Evolutionary conservation across 768 basidiomycete genomes (phyloP).

Genomic region (Podaxis rugospora): DNA sequence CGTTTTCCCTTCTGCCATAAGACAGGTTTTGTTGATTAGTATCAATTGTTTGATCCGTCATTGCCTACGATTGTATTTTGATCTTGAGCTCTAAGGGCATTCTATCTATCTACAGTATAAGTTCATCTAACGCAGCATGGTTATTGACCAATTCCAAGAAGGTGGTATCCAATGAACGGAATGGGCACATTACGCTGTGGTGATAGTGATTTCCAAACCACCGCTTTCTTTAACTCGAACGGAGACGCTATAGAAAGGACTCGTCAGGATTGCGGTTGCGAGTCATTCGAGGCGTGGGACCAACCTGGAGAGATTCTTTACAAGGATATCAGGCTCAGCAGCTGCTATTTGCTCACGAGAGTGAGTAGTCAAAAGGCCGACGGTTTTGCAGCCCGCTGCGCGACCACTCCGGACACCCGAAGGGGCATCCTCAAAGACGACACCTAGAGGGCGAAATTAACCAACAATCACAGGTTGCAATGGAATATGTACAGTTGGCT

Average conservation of each 20-base stretch:
- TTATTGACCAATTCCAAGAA: not conserved
- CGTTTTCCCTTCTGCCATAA: not conserved
- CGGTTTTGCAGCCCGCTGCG: conserved; percentile 78
- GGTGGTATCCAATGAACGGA: not conserved
- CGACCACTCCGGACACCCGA: conserved; percentile 77
- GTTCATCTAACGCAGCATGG: not conserved
- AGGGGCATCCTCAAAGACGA: conserved; percentile 93
- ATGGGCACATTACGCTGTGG: not conserved
- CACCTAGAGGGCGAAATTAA: conserved; percentile 34
- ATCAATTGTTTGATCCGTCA: not conserved
- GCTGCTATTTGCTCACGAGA: conserved; percentile 61
- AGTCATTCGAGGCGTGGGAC: conserved; percentile 11
- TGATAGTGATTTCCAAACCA: conserved; percentile 13
- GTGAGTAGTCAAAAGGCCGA: conserved; percentile 83
- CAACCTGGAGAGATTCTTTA: conserved; percentile 68
- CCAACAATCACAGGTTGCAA: not conserved
- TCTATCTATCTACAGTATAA: not conserved
- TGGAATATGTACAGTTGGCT: conserved; percentile 45
- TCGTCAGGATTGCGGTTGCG: not conserved
- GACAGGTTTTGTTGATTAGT: not conserved
- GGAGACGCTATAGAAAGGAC: not conserved
- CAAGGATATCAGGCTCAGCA: conserved; percentile 61
- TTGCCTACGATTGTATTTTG: not conserved
- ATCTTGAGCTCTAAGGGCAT: not conserved
- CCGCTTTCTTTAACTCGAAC: conserved; percentile 10